Evolutionary conservation across 495 filamentous ascomycete species (phyloP), one percentile per base, ranked within the genome.

Genomic region (Podospora anserina): DNA sequence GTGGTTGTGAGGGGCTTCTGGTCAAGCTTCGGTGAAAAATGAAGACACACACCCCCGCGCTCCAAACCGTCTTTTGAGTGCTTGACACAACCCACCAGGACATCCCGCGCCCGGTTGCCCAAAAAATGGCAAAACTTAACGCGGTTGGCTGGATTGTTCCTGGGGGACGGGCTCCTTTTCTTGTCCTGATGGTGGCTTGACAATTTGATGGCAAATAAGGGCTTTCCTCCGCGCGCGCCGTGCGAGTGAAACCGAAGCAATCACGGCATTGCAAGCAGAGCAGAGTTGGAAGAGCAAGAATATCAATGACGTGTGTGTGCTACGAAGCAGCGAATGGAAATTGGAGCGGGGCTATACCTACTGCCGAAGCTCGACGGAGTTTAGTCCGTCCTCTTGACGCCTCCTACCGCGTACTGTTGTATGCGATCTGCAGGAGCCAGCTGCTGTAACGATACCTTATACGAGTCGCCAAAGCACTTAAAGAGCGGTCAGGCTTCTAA

Each of bases 101-200:
- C 67, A 65, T 61, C 62, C 63, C 67, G 67, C 39, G 26, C 16
- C 23, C 27, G 67, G 18, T 32, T 34, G 20, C 67, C 67, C 32
- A 1, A 23, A 16, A 69, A 64, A 15, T 54, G 67, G 67, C 34
- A 65, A 65, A 20, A 54, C 28, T 62, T 61, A 18, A 61, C 63
- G 56, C 60, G 63, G 67, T 69, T 69, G 67, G 63, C n/a, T n/a
- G 16, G 59, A 55, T 60, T 20, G 28, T 56, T 32, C 18, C 34
- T 63, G 3, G 3, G 61, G 13, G 11, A 30, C 23, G 9, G 20
- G 23, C 5, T 63, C 15, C 19, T 49, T 32, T n/a, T 30, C 27
- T 39, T 63, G 19, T 49, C n/a, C n/a, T 58, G n/a, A 20, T 58
- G 55, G 55, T 58, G 55, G 19, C 55, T 58, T 58, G 55, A 18